Evolutionary conservation across 2,329 filamentous ascomycete species (phyloP).

Genomic region (Hirsutella thompsonii): DNA sequence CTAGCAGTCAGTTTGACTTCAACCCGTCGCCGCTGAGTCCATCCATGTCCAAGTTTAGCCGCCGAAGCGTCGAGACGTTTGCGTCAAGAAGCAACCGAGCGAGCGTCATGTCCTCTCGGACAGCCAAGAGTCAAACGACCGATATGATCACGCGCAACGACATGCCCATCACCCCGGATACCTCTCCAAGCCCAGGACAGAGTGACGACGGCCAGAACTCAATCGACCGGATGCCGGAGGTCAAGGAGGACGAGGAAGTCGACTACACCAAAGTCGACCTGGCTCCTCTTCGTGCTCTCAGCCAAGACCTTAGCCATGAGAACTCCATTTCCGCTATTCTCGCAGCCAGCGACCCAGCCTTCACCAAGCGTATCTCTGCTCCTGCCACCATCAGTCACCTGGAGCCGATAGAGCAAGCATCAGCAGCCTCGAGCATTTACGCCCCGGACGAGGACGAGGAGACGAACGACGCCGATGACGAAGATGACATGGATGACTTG

Average conservation of each 20-base stretch:
- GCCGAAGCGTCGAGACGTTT: conserved; percentile 58
- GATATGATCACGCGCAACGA: conserved; percentile 54
- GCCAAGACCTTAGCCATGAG: conserved; percentile 25
- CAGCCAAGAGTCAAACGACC: conserved; percentile 58
- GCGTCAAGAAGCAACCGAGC: conserved; percentile 49
- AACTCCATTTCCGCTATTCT: conserved; percentile 16
- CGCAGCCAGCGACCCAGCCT: background rate
- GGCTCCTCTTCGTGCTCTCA: conserved; percentile 33
- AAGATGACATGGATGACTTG: conserved; percentile 33
- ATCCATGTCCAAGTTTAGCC: conserved; percentile 40
- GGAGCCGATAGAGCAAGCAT: conserved; percentile 11
- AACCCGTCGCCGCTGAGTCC: conserved; percentile 66
- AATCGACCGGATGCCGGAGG: conserved; percentile 22
- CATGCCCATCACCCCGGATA: conserved; percentile 37
- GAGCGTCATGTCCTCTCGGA: conserved; percentile 63
- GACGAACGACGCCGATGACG: conserved; percentile 22
- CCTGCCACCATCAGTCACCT: background rate
- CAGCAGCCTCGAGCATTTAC: conserved; percentile 13
- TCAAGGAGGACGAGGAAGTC: conserved; percentile 27
- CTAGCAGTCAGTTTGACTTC: conserved; percentile 73
- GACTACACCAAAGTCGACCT: conserved; percentile 49
- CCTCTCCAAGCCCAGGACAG: conserved; percentile 38
- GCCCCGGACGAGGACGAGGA: conserved; percentile 11
- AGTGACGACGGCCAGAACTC: conserved; percentile 38
- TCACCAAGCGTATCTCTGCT: background rate